Percentiles rank a stretch among this genome's conserved stretches.
Evolutionary conservation across 129 eudicot genomes (phyloP).

Genomic region (Tanacetum coccineum): DNA sequence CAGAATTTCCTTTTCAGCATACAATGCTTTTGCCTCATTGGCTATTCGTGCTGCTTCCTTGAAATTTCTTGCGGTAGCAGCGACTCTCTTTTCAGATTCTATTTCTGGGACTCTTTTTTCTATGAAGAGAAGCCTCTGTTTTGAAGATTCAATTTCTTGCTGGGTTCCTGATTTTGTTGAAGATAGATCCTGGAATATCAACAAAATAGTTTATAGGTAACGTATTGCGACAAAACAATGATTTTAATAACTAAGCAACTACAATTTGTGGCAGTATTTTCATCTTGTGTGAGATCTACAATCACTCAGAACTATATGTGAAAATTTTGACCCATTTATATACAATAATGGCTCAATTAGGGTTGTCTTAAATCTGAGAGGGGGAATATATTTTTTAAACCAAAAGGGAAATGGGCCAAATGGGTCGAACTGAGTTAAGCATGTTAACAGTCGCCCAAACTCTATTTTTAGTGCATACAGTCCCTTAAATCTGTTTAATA

Average conservation of each 20-base stretch:
- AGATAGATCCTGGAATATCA: conserved; percentile 52
- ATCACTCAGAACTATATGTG: background rate
- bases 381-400: background rate
- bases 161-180: conserved; percentile 59
- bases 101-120: conserved; percentile 75
- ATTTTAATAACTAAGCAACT: background rate
- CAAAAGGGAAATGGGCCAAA: background rate
- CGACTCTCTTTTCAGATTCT: conserved; percentile 80
- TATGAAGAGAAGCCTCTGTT: conserved; percentile 64
- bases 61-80: conserved; percentile 77
- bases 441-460: background rate
- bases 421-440: background rate
- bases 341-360: background rate
- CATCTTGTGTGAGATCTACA: background rate
- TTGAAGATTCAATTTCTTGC: conserved; percentile 50
- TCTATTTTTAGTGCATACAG: background rate
- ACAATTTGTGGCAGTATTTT: background rate
- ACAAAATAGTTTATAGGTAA: background rate
- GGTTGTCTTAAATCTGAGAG: background rate
- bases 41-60: conserved; percentile 84
- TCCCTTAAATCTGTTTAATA: background rate
- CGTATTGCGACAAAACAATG: background rate
- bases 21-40: conserved; percentile 55
- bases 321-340: background rate
- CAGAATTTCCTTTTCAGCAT: conserved; percentile 47